Conservation (phyloP, 2,329 filamentous ascomycete species). For the Arthroderma uncinatum region DNA sequence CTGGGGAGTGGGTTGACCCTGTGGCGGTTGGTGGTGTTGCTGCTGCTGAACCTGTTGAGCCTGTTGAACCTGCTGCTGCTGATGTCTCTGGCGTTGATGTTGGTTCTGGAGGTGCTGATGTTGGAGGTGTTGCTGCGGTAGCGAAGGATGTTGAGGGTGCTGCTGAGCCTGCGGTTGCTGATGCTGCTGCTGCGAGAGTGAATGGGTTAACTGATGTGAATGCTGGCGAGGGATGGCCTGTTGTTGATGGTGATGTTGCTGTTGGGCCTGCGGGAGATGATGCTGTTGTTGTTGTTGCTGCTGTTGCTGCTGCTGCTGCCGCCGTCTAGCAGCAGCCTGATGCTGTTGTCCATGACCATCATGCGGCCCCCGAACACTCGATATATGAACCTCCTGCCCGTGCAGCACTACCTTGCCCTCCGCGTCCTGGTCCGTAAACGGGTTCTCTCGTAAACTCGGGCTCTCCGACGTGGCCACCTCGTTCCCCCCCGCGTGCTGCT, state of each 20-base stretch:
- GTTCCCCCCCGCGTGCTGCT: neutral
- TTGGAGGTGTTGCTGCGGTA: slow-evolving; percentile 13
- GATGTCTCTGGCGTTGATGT: neutral
- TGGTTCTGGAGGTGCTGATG: slow-evolving; percentile 12
- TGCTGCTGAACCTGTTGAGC: too few species aligned
- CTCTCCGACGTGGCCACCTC: neutral
- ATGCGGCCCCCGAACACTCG: neutral
- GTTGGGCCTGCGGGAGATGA: neutral
- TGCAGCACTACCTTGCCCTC: slow-evolving; percentile 6
- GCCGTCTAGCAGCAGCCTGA: neutral
- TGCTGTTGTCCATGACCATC: neutral
- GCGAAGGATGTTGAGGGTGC: slow-evolving; percentile 12
- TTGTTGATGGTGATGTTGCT: neutral
- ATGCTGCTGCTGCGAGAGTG: slow-evolving; percentile 6
- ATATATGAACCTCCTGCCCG: slow-evolving; percentile 5
- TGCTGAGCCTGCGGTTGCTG: slow-evolving; percentile 9
- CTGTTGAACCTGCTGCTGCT: neutral
- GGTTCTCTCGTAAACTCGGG: slow-evolving; percentile 1
- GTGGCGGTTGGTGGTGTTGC: neutral
- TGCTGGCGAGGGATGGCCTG: slow-evolving; percentile 1
- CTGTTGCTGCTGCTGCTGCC: slow-evolving; percentile 7
- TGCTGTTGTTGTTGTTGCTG: neutral
- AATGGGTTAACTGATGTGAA: neutral
- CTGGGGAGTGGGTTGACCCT: neutral
- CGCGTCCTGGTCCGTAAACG: slow-evolving; percentile 4